Conservation (phyloP, 148 eudicot species). For the Tetragonia tetragonoides region DNA sequence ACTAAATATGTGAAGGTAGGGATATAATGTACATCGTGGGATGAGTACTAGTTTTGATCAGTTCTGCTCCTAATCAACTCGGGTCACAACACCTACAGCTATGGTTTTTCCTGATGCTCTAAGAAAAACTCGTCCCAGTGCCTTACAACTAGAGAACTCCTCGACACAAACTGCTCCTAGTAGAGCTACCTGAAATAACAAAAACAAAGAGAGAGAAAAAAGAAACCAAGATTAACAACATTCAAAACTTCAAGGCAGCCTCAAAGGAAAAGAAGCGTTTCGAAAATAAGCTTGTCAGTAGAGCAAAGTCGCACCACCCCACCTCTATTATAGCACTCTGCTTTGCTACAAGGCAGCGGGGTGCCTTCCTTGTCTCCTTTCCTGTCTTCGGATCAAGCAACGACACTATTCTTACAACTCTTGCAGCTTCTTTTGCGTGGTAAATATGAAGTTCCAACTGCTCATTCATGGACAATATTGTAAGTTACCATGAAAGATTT, state of each 20-base stretch:
- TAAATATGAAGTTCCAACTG: slow-evolving; percentile 92
- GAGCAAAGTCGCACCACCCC: not conserved
- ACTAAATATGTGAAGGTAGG: slow-evolving; percentile 8
- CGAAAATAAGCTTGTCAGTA: no score
- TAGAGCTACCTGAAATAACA: slow-evolving; percentile 53
- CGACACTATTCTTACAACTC: slow-evolving; percentile 65
- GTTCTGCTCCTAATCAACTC: slow-evolving; percentile 35
- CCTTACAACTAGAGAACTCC: slow-evolving; percentile 56
- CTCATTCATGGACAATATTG: slow-evolving; percentile 18
- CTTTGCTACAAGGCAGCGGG: slow-evolving; percentile 73
- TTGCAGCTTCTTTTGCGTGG: slow-evolving; percentile 81
- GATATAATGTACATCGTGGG: slow-evolving; percentile 14
- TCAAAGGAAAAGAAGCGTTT: not conserved
- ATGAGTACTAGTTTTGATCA: slow-evolving; percentile 14
- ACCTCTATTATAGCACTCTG: slow-evolving; percentile 91
- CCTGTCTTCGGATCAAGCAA: slow-evolving; percentile 93
- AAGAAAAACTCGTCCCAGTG: slow-evolving; percentile 82
- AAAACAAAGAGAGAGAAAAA: not conserved
- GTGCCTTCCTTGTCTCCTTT: slow-evolving; percentile 76
- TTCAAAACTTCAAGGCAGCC: not conserved
- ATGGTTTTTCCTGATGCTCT: slow-evolving; percentile 84
- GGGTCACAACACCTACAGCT: slow-evolving; percentile 76
- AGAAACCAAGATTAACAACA: not conserved
- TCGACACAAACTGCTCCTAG: slow-evolving; percentile 72
- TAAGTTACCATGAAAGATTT: not conserved